Conservation (phyloP, 1,284 basidiomycete genomes). For the Moesziomyces antarcticus region DNA sequence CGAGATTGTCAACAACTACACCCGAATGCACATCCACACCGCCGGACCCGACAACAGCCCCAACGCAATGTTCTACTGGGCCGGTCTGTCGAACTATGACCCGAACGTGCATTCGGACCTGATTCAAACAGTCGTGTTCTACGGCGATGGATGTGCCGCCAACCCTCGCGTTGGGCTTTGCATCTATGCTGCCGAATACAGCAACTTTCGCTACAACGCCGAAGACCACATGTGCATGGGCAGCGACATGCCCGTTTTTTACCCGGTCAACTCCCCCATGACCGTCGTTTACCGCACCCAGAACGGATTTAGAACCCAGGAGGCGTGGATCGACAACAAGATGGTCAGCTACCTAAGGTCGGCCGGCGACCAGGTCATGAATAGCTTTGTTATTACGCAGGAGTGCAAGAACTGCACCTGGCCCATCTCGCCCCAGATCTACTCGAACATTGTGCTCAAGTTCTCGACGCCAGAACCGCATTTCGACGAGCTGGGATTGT, state of each 20-base stretch:
- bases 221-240: constrained; percentile 49
- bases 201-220: constrained; percentile 27
- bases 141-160: constrained; percentile 43
- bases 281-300: constrained; percentile 40
- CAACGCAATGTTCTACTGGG: constrained; percentile 46
- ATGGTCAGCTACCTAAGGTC: constrained; percentile 38
- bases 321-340: constrained; percentile 35
- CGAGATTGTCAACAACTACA: constrained; percentile 38
- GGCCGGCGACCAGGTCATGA: constrained; percentile 45
- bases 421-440: constrained; percentile 37
- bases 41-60: constrained; percentile 6
- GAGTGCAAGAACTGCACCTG: constrained; percentile 40
- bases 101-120: constrained; percentile 18
- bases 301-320: constrained; percentile 38
- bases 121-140: constrained; percentile 44
- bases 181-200: constrained; percentile 36
- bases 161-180: constrained; percentile 28
- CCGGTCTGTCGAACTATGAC: constrained; percentile 42
- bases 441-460: constrained; percentile 29
- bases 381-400: constrained; percentile 47
- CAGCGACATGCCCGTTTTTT: constrained; percentile 37
- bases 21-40: constrained; percentile 13
- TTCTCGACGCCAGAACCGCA: constrained; percentile 22
- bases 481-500: constrained; percentile 31
- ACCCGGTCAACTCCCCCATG: constrained; percentile 21